Percentiles rank a stretch among this genome's conserved stretches.
Conservation (phyloP, 2,329 filamentous ascomycete species). For the Coleophoma eucalyptorum region DNA sequence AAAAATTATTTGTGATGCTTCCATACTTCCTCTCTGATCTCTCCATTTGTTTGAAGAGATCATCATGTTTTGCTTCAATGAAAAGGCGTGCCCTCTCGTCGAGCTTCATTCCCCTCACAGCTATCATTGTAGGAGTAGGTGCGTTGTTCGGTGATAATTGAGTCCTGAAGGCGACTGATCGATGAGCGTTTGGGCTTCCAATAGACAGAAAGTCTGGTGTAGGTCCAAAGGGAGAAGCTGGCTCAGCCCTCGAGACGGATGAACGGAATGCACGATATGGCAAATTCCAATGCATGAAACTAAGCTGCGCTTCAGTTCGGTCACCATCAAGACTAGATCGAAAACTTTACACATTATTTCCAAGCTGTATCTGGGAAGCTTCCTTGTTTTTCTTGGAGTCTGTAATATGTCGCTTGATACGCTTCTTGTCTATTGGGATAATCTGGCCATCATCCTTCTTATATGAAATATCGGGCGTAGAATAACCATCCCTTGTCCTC, state of each 20-base stretch:
- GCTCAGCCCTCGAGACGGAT: neutral
- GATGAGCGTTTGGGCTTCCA: constrained; percentile 15
- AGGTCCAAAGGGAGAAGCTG: constrained; percentile 1
- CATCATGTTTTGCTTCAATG: constrained; percentile 20
- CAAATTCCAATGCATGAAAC: constrained; percentile 8
- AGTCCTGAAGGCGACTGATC: constrained; percentile 18
- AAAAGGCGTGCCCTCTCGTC: constrained; percentile 24
- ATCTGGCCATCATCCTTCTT: constrained; percentile 20
- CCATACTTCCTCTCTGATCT: constrained; percentile 20
- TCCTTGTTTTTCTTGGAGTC: constrained; percentile 7
- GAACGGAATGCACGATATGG: constrained; percentile 2
- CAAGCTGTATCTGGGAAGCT: neutral
- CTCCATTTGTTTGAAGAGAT: constrained; percentile 21
- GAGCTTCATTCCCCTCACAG: constrained; percentile 11
- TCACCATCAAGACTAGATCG: neutral
- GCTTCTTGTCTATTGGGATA: constrained; percentile 24
- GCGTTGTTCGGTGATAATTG: constrained; percentile 15
- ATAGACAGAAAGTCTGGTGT: neutral
- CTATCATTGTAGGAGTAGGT: constrained; percentile 18
- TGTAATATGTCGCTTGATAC: constrained; percentile 23
- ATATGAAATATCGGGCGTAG: constrained; percentile 12
- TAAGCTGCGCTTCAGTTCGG: neutral
- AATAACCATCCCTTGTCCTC: constrained; percentile 14
- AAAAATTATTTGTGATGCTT: neutral
- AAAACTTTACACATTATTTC: constrained; percentile 3